Conservation (phyloP, 1,139 yeast genomes). For the Arxiozyma heterogenica region DNA sequence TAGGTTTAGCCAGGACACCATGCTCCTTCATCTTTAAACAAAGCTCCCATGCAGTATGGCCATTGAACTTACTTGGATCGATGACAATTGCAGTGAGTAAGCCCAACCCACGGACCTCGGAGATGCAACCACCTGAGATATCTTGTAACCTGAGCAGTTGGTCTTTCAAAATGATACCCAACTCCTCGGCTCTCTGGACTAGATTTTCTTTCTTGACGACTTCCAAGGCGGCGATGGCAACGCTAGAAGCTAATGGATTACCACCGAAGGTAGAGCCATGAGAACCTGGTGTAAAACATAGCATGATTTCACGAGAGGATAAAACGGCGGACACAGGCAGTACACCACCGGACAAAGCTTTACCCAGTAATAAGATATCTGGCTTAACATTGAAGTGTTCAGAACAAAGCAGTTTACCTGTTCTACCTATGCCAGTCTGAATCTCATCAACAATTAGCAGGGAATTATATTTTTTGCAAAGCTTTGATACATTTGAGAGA, state of each 20-base stretch:
- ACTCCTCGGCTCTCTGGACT: conserved; percentile 63
- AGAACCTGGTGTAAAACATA: conserved; percentile 86
- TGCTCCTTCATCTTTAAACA: conserved; percentile 80
- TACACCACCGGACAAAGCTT: conserved; percentile 94
- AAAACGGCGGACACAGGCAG: conserved; percentile 86
- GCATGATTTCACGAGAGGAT: conserved; percentile 82
- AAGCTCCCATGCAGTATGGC: conserved; percentile 93
- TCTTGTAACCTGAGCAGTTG: conserved; percentile 55
- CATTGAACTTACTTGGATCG: conserved; percentile 74
- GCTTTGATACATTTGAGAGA: conserved; percentile 58
- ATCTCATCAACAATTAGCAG: conserved; percentile 91
- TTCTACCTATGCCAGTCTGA: conserved; percentile 96
- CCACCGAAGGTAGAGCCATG: conserved; percentile 99
- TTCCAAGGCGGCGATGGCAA: conserved; percentile 87
- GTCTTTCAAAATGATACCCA: conserved; percentile 64
- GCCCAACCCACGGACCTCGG: conserved; percentile 91
- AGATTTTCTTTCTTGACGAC: conserved; percentile 83
- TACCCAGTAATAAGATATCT: conserved; percentile 80
- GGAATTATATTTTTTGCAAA: conserved; percentile 78
- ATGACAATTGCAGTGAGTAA: conserved; percentile 84
- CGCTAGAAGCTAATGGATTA: conserved; percentile 89
- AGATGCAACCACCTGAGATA: conserved; percentile 61
- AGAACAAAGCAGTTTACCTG: conserved; percentile 86
- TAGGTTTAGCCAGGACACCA: conserved; percentile 93
- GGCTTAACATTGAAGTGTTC: conserved; percentile 83